Evolutionary conservation across 2,329 filamentous ascomycete species (phyloP).

Genomic region (Phyllosticta citrichinensis): DNA sequence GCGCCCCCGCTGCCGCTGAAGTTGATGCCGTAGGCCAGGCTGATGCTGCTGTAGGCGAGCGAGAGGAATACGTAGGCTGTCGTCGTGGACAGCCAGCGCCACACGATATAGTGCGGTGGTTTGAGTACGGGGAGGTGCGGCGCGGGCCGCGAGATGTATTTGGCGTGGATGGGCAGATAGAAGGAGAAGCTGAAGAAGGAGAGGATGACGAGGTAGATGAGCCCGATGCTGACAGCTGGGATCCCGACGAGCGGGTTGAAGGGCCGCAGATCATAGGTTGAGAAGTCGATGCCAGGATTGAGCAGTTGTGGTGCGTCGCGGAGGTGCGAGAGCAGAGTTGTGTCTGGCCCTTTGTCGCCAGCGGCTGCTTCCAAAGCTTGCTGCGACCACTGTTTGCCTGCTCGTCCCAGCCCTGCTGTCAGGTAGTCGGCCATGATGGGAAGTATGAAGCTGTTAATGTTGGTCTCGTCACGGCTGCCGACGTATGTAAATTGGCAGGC

Average conservation of each 20-base stretch:
- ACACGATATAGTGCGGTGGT: slow-evolving; percentile 48
- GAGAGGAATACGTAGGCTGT: slow-evolving; percentile 52
- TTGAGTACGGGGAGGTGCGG: slow-evolving; percentile 46
- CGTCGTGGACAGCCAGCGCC: slow-evolving; percentile 48
- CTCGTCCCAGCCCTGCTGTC: slow-evolving; percentile 35
- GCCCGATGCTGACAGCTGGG: slow-evolving; percentile 50
- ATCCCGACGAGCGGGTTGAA: slow-evolving; percentile 46
- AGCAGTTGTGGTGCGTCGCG: slow-evolving; percentile 42
- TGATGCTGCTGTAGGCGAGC: slow-evolving; percentile 53
- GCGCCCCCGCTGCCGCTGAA: slow-evolving; percentile 36
- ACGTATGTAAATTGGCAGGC: slow-evolving; percentile 48
- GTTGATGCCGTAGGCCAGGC: slow-evolving; percentile 52
- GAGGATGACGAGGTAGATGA: slow-evolving; percentile 59
- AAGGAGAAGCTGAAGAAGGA: slow-evolving; percentile 58
- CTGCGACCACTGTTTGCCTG: slow-evolving; percentile 38
- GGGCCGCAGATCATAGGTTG: slow-evolving; percentile 47
- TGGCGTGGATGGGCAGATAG: slow-evolving; percentile 53
- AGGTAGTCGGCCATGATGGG: slow-evolving; percentile 42
- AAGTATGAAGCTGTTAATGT: slow-evolving; percentile 43
- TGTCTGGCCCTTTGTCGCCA: slow-evolving; percentile 25
- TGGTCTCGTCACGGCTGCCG: slow-evolving; percentile 47
- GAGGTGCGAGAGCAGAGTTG: slow-evolving; percentile 32
- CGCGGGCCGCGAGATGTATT: slow-evolving; percentile 42
- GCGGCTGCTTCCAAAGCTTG: slow-evolving; percentile 34
- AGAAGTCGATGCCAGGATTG: slow-evolving; percentile 47